Evolutionary conservation across 495 filamentous ascomycete genomes (phyloP).

Genomic region (Aspergillus egyptiacus): DNA sequence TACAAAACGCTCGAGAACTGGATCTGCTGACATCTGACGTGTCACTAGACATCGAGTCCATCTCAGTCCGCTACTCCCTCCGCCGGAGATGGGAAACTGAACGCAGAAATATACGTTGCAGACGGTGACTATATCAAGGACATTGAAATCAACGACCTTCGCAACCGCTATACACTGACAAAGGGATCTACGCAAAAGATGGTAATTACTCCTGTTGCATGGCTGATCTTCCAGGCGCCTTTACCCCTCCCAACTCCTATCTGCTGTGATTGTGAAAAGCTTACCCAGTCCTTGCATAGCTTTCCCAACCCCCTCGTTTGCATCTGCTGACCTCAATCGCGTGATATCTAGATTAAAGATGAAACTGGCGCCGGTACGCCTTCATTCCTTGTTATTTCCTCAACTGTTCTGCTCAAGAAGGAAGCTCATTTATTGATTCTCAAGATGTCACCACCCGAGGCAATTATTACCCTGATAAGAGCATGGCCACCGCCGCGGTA

Average conservation of each 20-base stretch:
- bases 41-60: slow-evolving; percentile 44
- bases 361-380: slow-evolving; percentile 99
- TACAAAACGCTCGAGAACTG: neutral
- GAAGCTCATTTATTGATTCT: slow-evolving; percentile 51
- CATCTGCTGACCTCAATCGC: slow-evolving; percentile 94
- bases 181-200: slow-evolving; percentile 98
- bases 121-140: slow-evolving; percentile 97
- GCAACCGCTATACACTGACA: slow-evolving; percentile 95
- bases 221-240: slow-evolving; percentile 72
- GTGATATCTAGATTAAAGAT: slow-evolving; percentile 98
- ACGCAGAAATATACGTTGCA: slow-evolving; percentile 83
- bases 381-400: slow-evolving; percentile 41
- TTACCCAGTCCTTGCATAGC: slow-evolving; percentile 75
- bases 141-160: slow-evolving; percentile 96
- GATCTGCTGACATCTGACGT: slow-evolving; percentile 16
- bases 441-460: slow-evolving; percentile 99
- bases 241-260: slow-evolving; percentile 22
- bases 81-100: slow-evolving; percentile 53
- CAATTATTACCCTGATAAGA: slow-evolving; percentile 94
- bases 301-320: slow-evolving; percentile 72
- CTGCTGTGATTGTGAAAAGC: slow-evolving; percentile 65
- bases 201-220: slow-evolving; percentile 83
- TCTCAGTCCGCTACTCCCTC: slow-evolving; percentile 42
- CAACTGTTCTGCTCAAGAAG: slow-evolving; percentile 46
- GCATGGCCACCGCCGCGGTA: slow-evolving; percentile 89